Percentiles rank a stretch among this genome's conserved stretches.
Evolutionary conservation across 192 early-diverging fungal genomes (phyloP).

Genomic region (Mortierella antarctica): DNA sequence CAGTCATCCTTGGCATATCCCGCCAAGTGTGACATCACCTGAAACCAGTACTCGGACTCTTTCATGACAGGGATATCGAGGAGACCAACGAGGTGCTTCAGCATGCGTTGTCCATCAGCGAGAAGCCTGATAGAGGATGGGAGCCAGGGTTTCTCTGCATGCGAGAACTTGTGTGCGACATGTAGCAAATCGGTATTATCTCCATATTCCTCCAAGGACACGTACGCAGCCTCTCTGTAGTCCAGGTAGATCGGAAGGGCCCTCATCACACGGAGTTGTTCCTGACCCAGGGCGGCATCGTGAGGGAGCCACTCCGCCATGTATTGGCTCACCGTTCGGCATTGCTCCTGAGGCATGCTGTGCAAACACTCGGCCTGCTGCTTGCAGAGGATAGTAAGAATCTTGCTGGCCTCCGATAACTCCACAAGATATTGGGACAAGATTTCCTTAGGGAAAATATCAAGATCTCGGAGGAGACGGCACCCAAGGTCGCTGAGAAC

Average conservation of each 20-base stretch:
- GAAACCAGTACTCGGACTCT: constrained; percentile 26
- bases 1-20: not conserved
- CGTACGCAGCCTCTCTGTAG: not conserved
- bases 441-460: not conserved
- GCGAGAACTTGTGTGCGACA: not conserved
- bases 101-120: constrained; percentile 4
- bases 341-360: not conserved
- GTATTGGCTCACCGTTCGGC: not conserved
- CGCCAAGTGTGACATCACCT: not conserved
- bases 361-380: not conserved
- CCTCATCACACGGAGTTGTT: not conserved
- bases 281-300: not conserved
- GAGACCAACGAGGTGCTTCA: not conserved
- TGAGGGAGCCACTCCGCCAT: not conserved
- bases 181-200: not conserved
- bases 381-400: not conserved
- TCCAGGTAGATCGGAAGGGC: constrained; percentile 11
- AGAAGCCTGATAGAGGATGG: constrained; percentile 6
- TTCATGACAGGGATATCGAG: not conserved
- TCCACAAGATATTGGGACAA: constrained; percentile 9
- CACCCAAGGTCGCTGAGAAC: too few species aligned
- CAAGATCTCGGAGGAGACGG: not conserved
- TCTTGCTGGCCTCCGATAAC: not conserved
- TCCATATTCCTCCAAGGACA: not conserved
- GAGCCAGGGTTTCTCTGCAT: constrained; percentile 5